Percentiles rank a stretch among this genome's conserved stretches.
phyloP scores from a whole-genome alignment of 257 asterid genomes.

The Gardenia jasminoides region DNA sequence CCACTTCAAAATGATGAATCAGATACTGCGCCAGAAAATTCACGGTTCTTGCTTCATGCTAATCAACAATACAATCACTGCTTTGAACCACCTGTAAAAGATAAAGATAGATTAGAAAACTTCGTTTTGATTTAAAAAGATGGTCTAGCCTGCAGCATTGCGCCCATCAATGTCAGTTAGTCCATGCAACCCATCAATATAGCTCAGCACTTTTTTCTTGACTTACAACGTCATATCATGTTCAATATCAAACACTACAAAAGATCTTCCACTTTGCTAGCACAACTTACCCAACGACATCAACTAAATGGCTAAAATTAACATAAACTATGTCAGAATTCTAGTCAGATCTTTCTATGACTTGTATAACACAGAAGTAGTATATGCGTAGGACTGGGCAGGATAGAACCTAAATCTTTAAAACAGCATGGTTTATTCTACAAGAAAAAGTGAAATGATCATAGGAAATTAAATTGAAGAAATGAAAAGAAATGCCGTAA shows the following conservation, averaged over 20 bases:
- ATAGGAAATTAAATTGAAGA: no score
- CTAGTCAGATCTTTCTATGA: not conserved
- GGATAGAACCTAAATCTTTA: not conserved
- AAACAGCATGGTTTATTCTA: not conserved
- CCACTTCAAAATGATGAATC: constrained; percentile 33
- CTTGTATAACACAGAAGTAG: not conserved
- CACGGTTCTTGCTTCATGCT: constrained; percentile 28
- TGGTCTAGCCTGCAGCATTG: not conserved
- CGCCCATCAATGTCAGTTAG: not conserved
- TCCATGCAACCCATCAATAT: not conserved
- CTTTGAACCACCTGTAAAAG: constrained; percentile 40
- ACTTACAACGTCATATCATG: not conserved
- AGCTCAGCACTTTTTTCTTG: not conserved
- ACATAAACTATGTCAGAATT: not conserved
- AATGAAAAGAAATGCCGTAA: no score
- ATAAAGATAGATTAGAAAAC: constrained; percentile 7
- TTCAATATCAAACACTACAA: not conserved
- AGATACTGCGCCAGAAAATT: constrained; percentile 31
- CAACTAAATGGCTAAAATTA: not conserved
- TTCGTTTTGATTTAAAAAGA: not conserved
- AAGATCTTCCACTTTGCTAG: not conserved
- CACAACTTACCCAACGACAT: not conserved
- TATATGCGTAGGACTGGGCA: not conserved
- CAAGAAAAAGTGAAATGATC: no score
- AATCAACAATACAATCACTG: constrained; percentile 27